A percentile compares a stretch with the other conserved stretches of the same genome.
Conservation (phyloP, 805 yeast species). For the Metschnikowia kunwiensis region DNA sequence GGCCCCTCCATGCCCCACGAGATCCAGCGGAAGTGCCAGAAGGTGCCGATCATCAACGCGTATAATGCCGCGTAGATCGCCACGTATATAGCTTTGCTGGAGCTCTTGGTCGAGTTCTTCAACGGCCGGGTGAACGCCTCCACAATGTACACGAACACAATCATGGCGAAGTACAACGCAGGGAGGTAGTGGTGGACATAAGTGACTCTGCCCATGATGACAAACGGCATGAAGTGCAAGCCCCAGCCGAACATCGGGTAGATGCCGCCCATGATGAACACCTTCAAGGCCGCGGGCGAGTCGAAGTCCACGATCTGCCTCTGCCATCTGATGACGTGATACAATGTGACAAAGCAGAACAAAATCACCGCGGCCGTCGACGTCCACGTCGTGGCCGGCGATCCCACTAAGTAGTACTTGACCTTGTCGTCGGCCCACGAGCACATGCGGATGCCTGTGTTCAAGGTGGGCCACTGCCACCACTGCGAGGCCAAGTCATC, state of each 20-base stretch:
- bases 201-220: slow-evolving; percentile 92
- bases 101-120: slow-evolving; percentile 11
- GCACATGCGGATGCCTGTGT: slow-evolving; percentile 72
- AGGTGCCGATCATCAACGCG: slow-evolving; percentile 51
- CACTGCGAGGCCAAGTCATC: slow-evolving; percentile 71
- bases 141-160: slow-evolving; percentile 62
- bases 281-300: slow-evolving; percentile 42
- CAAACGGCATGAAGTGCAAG: slow-evolving; percentile 83
- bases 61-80: slow-evolving; percentile 47
- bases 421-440: slow-evolving; percentile 57
- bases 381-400: slow-evolving; percentile 69
- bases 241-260: slow-evolving; percentile 91
- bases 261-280: slow-evolving; percentile 67
- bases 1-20: slow-evolving; percentile 76
- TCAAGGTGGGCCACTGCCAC: slow-evolving; percentile 81
- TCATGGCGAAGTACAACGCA: slow-evolving; percentile 90
- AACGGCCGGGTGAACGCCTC: slow-evolving; percentile 41
- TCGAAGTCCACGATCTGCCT: slow-evolving; percentile 63
- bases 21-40: slow-evolving; percentile 61
- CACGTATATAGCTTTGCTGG: slow-evolving; percentile 9
- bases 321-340: slow-evolving; percentile 56
- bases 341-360: slow-evolving; percentile 47
- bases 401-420: slow-evolving; percentile 66
- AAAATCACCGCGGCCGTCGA: slow-evolving; percentile 58
- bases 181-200: slow-evolving; percentile 97